These are phyloP conservation scores for Datura wrightii DNA, from an alignment of 257 asterid genomes.

Conservation along the genomic window DNA sequence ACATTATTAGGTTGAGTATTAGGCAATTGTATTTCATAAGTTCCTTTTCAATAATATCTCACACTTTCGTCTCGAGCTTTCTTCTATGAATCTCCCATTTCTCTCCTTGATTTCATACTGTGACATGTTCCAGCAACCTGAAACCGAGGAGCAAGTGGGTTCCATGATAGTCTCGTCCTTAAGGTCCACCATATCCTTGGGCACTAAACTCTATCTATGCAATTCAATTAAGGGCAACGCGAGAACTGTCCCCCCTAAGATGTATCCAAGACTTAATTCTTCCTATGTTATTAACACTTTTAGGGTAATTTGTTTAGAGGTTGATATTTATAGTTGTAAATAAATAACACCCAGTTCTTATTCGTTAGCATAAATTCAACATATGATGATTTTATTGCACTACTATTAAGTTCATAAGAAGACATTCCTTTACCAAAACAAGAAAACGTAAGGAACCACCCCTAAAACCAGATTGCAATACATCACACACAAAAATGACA, in stretches of 20 bases:
- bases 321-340: background rate
- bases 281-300: background rate
- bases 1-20: background rate
- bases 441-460: background rate
- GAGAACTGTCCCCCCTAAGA: background rate
- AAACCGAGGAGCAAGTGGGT: background rate
- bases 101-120: background rate
- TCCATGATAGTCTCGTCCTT: background rate
- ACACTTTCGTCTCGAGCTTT: background rate
- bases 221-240: background rate
- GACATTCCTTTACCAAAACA: background rate
- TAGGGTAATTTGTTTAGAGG: background rate
- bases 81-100: background rate
- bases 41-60: background rate
- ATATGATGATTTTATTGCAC: background rate
- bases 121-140: conserved; percentile 1
- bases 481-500: too few species aligned
- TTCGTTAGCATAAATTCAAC: conserved; percentile 1
- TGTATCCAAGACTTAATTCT: conserved; percentile 6
- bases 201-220: background rate
- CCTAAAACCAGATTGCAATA: background rate
- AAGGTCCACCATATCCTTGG: conserved; percentile 25
- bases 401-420: conserved; percentile 7
- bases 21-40: background rate
- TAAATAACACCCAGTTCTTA: background rate